These are phyloP conservation scores for Monosporascus sp. DNA, from an alignment of 2,329 filamentous ascomycete species.

Conservation along the genomic window DNA sequence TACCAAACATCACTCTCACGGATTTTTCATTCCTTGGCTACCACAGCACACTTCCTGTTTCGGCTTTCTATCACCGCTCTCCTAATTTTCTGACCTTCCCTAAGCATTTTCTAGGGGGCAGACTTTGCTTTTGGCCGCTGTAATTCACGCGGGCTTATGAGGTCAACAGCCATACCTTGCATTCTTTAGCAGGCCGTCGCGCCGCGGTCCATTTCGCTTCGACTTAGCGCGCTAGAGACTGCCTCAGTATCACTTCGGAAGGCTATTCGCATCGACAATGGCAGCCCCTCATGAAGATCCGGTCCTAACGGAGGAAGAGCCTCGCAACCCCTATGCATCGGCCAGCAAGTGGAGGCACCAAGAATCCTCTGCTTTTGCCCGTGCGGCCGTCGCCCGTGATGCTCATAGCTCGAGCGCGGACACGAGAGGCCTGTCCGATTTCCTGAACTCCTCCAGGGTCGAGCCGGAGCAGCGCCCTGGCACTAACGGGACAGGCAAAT, in stretches of 20 bases:
- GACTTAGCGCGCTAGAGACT: background rate
- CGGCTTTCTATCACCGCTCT: background rate
- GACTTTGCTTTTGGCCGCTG: background rate
- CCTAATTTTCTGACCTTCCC: too few relatives aligned
- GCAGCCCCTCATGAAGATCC: conserved; percentile 15
- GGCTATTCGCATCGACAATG: conserved; percentile 11
- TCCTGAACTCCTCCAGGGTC: conserved; percentile 50
- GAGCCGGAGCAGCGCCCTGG: conserved; percentile 30
- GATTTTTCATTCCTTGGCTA: too few relatives aligned
- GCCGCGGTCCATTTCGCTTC: background rate
- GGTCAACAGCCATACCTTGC: too few relatives aligned
- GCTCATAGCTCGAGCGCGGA: conserved; percentile 32
- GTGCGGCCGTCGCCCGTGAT: conserved; percentile 38
- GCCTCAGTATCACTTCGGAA: background rate
- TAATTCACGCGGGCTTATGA: too few relatives aligned
- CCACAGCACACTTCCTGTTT: background rate
- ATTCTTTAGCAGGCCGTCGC: background rate
- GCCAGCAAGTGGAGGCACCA: conserved; percentile 57
- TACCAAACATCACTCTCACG: too few relatives aligned
- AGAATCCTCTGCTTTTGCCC: conserved; percentile 52
- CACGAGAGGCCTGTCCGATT: conserved; percentile 48
- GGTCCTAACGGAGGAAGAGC: conserved; percentile 25
- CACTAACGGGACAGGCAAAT: conserved; percentile 29
- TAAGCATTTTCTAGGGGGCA: background rate
- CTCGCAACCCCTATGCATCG: conserved; percentile 49